Evolutionary conservation across 108 stramenopile genomes (phyloP), one percentile per base, ranked within the genome.

Genomic region (Cyclotella atomus): DNA sequence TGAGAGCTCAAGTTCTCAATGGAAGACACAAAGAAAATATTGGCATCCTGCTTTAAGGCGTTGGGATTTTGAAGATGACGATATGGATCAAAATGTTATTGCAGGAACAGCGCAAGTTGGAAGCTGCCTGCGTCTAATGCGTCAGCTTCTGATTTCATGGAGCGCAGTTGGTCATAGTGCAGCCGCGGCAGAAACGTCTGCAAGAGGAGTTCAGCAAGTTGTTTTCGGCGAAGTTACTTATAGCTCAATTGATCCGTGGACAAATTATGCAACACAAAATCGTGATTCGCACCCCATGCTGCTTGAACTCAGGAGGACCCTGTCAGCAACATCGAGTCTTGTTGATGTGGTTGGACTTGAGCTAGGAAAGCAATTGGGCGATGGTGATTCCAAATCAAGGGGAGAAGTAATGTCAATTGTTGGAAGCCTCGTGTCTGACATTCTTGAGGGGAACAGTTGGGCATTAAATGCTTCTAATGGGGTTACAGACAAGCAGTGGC

Each of bases 81-180:
- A 80, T 53, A 57, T 44, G 49, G 79, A 56, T 12, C 71, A 69
- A 25, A 29, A 41, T 28, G 25, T 59, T 20, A 38, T 45, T 7
- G 70, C 43, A 64, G 30, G 25, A 16, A 53, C 55, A 12, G 68
- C 83, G 16, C 27, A 68, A 65, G 73, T 91, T 33, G 86, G 83
- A 29, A 75, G 75, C 71, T 55, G 89, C 21, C 62, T 92, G 53
- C 77, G 89, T 25, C 77, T 93, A 16, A 77, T 95, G 65, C 89
- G 94, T 20, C 90, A 93, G 57, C 87, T 89, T 32, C 87, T 90
- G 41, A 90, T 95, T 53, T 88, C 94, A 32, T 95, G 94, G 94
- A 85, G 91, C 45, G 86, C 91, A 3, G 61, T 91, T 66, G 94
- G 94, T 27, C 91, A 95, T 57, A 86, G 85, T 59, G 94, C 91